These are phyloP conservation scores for Darksidea phi DNA, from an alignment of 495 filamentous ascomycete genomes.

Conservation along the genomic window DNA sequence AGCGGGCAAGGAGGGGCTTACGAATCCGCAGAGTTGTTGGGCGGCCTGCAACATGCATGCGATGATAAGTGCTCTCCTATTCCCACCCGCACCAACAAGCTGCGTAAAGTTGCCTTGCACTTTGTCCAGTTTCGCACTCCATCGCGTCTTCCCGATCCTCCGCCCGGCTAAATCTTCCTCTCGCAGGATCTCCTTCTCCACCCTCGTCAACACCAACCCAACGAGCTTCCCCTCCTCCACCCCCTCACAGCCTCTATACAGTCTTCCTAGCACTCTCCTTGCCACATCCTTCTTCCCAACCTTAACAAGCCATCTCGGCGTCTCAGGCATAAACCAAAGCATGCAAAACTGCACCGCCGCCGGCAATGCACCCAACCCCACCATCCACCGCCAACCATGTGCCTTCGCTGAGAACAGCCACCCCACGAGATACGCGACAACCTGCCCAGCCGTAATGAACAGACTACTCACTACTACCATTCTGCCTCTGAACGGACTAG, in stretches of 20 bases:
- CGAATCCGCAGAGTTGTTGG: conserved; percentile 90
- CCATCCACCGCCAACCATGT: conserved; percentile 85
- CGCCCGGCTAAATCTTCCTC: conserved; percentile 55
- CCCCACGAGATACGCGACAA: conserved; percentile 77
- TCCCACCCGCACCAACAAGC: conserved; percentile 47
- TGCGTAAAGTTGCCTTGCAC: conserved; percentile 38
- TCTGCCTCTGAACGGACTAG: conserved; percentile 68
- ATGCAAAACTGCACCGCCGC: conserved; percentile 67
- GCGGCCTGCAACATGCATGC: conserved; percentile 81
- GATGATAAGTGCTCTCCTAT: conserved; percentile 75
- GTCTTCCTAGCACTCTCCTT: conserved; percentile 58
- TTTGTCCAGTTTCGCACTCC: conserved; percentile 12
- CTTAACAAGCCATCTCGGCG: conserved; percentile 81
- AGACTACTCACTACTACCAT: conserved; percentile 74
- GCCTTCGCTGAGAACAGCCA: conserved; percentile 61
- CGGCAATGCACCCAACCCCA: conserved; percentile 78
- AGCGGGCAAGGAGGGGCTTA: conserved; percentile 43
- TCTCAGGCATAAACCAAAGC: conserved; percentile 73
- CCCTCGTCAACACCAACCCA: conserved; percentile 58
- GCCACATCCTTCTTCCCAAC: conserved; percentile 60
- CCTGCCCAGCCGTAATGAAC: conserved; percentile 83
- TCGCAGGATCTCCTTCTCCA: conserved; percentile 67
- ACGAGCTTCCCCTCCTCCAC: conserved; percentile 45
- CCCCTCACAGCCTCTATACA: conserved; percentile 51
- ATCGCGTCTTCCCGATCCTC: conserved; percentile 29